These are phyloP conservation scores for Trichoderma gamsii DNA, from an alignment of 495 filamentous ascomycete genomes.

Conservation along the genomic window DNA sequence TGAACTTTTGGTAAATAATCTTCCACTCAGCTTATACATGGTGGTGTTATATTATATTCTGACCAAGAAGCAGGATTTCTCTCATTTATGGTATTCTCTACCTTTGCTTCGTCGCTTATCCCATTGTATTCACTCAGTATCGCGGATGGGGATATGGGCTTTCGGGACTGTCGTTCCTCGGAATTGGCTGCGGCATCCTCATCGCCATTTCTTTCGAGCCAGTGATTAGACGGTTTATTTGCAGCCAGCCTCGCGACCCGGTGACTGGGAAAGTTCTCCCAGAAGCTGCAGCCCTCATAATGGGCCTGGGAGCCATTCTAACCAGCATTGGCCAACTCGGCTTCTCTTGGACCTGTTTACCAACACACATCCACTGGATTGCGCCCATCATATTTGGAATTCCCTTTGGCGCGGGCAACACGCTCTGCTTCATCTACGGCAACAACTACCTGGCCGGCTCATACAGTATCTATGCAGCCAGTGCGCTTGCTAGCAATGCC, in stretches of 20 bases:
- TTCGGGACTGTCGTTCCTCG: constrained; percentile 70
- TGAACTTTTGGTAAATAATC: constrained; percentile 54
- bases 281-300: constrained; percentile 67
- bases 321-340: constrained; percentile 67
- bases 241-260: constrained; percentile 61
- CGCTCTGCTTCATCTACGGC: constrained; percentile 71
- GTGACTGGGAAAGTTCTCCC: constrained; percentile 60
- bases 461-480: constrained; percentile 75
- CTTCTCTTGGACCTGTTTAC: constrained; percentile 77
- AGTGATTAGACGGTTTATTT: constrained; percentile 64
- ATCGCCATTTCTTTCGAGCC: constrained; percentile 63
- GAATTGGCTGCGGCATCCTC: constrained; percentile 72
- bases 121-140: constrained; percentile 67
- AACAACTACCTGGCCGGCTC: constrained; percentile 69
- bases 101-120: constrained; percentile 78
- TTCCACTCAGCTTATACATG: background rate
- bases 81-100: constrained; percentile 68
- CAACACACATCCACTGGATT: constrained; percentile 66
- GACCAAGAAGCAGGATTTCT: constrained; percentile 32
- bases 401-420: constrained; percentile 74
- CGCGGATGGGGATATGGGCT: constrained; percentile 71
- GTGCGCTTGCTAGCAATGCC: constrained; percentile 69
- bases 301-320: constrained; percentile 62
- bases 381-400: constrained; percentile 69
- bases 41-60: background rate